phyloP scores from a whole-genome alignment of 2,329 filamentous ascomycete genomes.

The Paraphaeosphaeria sporulosa region DNA sequence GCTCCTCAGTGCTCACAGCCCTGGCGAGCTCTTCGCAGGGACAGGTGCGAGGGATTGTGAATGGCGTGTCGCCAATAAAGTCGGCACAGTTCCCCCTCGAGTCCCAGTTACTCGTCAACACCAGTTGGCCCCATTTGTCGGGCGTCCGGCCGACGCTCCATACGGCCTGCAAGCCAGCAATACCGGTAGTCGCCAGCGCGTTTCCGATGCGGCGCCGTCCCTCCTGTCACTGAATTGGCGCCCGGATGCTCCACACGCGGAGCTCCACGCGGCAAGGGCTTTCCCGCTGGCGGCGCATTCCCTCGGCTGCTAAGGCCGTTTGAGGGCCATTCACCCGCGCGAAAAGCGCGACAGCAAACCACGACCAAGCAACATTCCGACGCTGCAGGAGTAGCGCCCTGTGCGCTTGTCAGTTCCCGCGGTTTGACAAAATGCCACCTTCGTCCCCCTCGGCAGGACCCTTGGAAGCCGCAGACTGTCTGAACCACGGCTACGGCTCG shows the following conservation, averaged over 20 bases:
- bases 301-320: neutral
- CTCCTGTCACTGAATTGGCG: constrained; percentile 1
- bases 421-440: constrained; percentile 11
- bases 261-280: neutral
- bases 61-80: neutral
- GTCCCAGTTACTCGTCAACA: neutral
- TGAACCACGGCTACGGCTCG: constrained; percentile 21
- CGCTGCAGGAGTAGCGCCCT: neutral
- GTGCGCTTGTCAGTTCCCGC: neutral
- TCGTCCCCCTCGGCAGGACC: neutral
- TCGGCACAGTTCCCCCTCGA: neutral
- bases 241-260: neutral
- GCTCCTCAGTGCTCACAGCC: neutral
- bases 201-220: neutral
- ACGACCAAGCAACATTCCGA: neutral
- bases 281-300: neutral
- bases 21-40: neutral
- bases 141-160: neutral
- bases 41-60: neutral
- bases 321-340: constrained; percentile 1
- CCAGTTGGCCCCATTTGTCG: neutral
- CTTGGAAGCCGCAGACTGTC: neutral
- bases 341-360: constrained; percentile 2
- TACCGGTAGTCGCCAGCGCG: neutral
- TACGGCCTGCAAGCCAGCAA: neutral